These are phyloP conservation scores for Acephala macrosclerotiorum DNA, from an alignment of 2,329 filamentous ascomycete species.

Conservation along the genomic window DNA sequence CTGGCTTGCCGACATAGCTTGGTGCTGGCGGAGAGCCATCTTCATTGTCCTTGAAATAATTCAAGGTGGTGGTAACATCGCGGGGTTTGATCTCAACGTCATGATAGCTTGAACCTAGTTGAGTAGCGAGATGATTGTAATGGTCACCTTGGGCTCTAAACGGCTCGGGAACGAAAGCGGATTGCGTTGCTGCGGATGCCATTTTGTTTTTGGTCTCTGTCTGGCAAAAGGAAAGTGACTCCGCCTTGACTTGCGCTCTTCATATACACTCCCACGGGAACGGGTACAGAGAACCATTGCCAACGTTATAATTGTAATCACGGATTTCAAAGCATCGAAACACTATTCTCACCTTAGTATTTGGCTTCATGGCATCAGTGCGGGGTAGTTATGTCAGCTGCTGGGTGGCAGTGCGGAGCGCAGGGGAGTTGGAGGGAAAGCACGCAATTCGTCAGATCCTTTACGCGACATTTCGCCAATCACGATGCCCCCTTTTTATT, in stretches of 20 bases:
- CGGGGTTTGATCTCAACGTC: constrained; percentile 11
- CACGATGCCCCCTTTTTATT: neutral
- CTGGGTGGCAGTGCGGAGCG: neutral
- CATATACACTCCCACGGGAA: constrained; percentile 1
- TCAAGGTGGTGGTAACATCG: constrained; percentile 15
- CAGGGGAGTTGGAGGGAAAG: constrained; percentile 2
- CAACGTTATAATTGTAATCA: constrained; percentile 14
- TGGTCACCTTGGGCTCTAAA: constrained; percentile 12
- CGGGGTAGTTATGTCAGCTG: neutral
- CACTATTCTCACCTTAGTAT: neutral
- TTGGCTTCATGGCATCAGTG: constrained; percentile 4
- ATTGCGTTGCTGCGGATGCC: constrained; percentile 20
- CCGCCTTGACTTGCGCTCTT: neutral
- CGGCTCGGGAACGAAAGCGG: neutral
- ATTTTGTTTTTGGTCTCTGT: neutral
- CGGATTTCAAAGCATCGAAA: constrained; percentile 19
- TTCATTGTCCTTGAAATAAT: constrained; percentile 24
- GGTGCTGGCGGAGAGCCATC: constrained; percentile 22
- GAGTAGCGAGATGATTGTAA: constrained; percentile 13
- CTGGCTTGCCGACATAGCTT: constrained; percentile 16
- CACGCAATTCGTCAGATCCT: constrained; percentile 22
- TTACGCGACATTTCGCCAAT: constrained; percentile 15
- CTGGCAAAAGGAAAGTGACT: neutral
- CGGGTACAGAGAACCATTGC: neutral
- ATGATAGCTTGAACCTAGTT: neutral